Evolutionary conservation across 179 eudicot species (phyloP).

Genomic region (Dionaea muscipula): DNA sequence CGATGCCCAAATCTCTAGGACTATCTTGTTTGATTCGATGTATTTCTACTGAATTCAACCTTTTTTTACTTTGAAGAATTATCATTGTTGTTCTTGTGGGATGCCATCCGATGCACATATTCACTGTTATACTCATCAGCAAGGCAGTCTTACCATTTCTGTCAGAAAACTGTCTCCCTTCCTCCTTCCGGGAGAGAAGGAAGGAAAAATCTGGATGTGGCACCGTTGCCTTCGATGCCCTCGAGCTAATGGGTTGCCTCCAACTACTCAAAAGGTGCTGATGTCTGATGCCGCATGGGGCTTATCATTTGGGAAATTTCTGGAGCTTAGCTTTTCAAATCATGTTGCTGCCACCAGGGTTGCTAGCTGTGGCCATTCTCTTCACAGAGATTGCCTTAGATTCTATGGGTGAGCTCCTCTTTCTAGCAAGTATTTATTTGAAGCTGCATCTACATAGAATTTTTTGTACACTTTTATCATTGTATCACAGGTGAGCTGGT

Average conservation of each 20-base stretch:
- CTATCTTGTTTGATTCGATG: not conserved
- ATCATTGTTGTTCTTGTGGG: conserved; percentile 31
- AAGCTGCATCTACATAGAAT: no score
- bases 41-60: not conserved
- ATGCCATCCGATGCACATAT: conserved; percentile 43
- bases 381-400: conserved; percentile 43
- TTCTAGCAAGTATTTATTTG: not conserved
- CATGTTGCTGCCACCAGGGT: conserved; percentile 38
- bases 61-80: conserved; percentile 19
- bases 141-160: conserved; percentile 45
- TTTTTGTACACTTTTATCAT: no score
- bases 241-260: conserved; percentile 32
- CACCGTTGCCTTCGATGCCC: conserved; percentile 48
- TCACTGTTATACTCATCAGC: conserved; percentile 37
- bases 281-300: conserved; percentile 61
- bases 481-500: no score
- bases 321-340: conserved; percentile 47
- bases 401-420: conserved; percentile 35
- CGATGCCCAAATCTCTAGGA: not conserved
- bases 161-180: conserved; percentile 34
- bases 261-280: conserved; percentile 32
- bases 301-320: conserved; percentile 40
- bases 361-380: conserved; percentile 47
- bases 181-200: conserved; percentile 27
- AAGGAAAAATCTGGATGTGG: conserved; percentile 50